These are phyloP conservation scores for Trichoderma aggressivum DNA, from an alignment of 2,329 filamentous ascomycete species.

Conservation along the genomic window DNA sequence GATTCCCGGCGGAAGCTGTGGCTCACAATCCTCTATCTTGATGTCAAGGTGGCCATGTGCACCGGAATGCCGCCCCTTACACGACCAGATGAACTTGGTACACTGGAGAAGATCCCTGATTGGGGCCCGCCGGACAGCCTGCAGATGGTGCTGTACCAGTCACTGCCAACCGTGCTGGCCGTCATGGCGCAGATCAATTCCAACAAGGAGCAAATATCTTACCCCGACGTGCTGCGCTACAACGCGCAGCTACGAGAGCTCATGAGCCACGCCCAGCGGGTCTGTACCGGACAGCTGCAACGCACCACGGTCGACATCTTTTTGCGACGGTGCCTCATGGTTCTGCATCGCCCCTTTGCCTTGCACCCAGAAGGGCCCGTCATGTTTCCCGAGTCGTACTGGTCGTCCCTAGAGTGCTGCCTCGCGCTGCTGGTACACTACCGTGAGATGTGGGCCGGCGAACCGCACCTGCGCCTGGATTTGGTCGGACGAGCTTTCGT, in stretches of 20 bases:
- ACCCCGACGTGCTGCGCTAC: constrained; percentile 34
- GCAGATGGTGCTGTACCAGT: constrained; percentile 33
- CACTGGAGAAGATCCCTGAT: constrained; percentile 26
- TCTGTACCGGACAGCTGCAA: constrained; percentile 31
- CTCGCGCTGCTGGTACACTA: constrained; percentile 36
- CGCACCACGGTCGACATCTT: constrained; percentile 36
- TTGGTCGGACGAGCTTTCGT: constrained; percentile 35
- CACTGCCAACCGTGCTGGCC: constrained; percentile 31
- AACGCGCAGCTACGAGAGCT: constrained; percentile 33
- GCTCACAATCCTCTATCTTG: constrained; percentile 37
- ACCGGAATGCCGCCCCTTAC: constrained; percentile 36
- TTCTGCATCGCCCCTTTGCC: constrained; percentile 36
- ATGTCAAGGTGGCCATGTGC: constrained; percentile 36
- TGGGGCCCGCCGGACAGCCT: constrained; percentile 30
- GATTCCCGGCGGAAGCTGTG: constrained; percentile 32
- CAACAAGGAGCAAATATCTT: constrained; percentile 31
- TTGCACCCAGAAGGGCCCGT: constrained; percentile 32
- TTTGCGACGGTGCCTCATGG: constrained; percentile 35
- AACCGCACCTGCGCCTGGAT: constrained; percentile 27
- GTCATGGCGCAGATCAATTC: constrained; percentile 34
- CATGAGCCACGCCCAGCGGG: constrained; percentile 30
- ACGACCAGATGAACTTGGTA: constrained; percentile 31
- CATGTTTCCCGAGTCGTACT: constrained; percentile 36
- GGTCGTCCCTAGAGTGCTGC: constrained; percentile 37
- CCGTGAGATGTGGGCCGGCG: constrained; percentile 34